Evolutionary conservation across 164 flowering plant species (phyloP).

Genomic region (Annona cherimola): DNA sequence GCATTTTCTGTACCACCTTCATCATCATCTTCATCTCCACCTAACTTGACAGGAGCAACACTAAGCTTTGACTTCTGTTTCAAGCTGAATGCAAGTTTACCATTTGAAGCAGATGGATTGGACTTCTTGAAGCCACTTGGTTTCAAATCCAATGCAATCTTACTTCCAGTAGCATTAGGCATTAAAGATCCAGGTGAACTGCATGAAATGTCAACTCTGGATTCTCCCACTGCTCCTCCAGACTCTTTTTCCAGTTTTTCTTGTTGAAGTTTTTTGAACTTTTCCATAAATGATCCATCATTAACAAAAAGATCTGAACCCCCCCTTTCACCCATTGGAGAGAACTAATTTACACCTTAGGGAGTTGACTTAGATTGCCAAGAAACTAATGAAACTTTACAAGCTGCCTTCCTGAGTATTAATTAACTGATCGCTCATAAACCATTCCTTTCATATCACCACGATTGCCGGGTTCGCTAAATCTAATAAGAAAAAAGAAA

Average conservation of each 20-base stretch:
- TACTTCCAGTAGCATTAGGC: slow-evolving; percentile 29
- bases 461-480: slow-evolving; percentile 20
- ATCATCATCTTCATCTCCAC: slow-evolving; percentile 83
- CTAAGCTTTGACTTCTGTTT: slow-evolving; percentile 89
- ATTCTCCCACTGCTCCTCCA: slow-evolving; percentile 18
- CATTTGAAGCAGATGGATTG: slow-evolving; percentile 39
- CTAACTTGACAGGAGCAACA: slow-evolving; percentile 66
- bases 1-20: slow-evolving; percentile 36
- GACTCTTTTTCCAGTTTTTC: slow-evolving; percentile 37
- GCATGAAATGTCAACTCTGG: slow-evolving; percentile 20
- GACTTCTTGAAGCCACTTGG: slow-evolving; percentile 33
- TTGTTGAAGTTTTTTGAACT: slow-evolving; percentile 83
- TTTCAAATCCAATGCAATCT: slow-evolving; percentile 28
- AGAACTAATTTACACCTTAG: not conserved
- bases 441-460: slow-evolving; percentile 3
- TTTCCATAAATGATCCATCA: slow-evolving; percentile 98
- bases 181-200: slow-evolving; percentile 27
- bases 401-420: slow-evolving; percentile 39
- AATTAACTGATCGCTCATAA: slow-evolving; percentile 17
- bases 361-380: not conserved
- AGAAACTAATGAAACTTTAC: slow-evolving; percentile 22
- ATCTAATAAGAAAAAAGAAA: slow-evolving; percentile 2
- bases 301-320: slow-evolving; percentile 66
- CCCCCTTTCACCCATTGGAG: slow-evolving; percentile 54
- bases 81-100: slow-evolving; percentile 97